A percentile compares a stretch with the other conserved stretches of the same genome.
phyloP scores from a whole-genome alignment of 805 yeast genomes.

The Sugiyamaella smithiae region DNA sequence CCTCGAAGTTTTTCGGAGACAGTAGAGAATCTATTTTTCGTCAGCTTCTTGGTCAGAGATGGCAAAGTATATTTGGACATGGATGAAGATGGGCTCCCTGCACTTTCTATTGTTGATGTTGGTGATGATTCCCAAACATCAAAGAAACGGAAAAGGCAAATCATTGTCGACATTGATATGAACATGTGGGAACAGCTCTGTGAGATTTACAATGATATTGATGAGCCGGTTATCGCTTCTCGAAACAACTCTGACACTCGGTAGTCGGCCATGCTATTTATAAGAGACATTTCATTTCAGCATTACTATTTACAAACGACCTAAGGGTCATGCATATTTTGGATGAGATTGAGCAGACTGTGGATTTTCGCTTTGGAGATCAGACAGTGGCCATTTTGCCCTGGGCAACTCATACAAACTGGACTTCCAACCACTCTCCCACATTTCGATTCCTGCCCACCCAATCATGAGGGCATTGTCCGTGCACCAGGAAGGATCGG shows the following conservation, averaged over 20 bases:
- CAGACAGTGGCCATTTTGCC: conserved; percentile 79
- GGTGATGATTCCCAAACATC: background rate
- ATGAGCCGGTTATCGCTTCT: conserved; percentile 50
- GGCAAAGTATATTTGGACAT: conserved; percentile 58
- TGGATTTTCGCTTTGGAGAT: conserved; percentile 24
- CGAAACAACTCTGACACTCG: conserved; percentile 10
- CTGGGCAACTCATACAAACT: conserved; percentile 59
- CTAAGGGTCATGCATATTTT: background rate
- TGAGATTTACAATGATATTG: conserved; percentile 49
- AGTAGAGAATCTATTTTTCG: conserved; percentile 79
- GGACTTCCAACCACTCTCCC: conserved; percentile 52
- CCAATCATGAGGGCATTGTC: conserved; percentile 98
- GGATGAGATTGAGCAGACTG: no score
- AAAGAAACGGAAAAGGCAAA: conserved; percentile 45
- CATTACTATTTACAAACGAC: no score
- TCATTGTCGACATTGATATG: conserved; percentile 68
- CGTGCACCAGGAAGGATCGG: conserved; percentile 72
- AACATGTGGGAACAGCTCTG: conserved; percentile 62
- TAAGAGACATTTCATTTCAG: no score
- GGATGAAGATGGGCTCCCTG: conserved; percentile 36
- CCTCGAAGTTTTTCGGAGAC: conserved; percentile 75
- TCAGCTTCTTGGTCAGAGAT: conserved; percentile 76
- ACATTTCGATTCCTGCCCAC: conserved; percentile 91
- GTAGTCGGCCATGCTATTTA: conserved; percentile 3
- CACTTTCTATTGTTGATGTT: conserved; percentile 20